Evolutionary conservation across 176 grass and related monocot genomes (phyloP).

Genomic region (Pontederia paniculata): DNA sequence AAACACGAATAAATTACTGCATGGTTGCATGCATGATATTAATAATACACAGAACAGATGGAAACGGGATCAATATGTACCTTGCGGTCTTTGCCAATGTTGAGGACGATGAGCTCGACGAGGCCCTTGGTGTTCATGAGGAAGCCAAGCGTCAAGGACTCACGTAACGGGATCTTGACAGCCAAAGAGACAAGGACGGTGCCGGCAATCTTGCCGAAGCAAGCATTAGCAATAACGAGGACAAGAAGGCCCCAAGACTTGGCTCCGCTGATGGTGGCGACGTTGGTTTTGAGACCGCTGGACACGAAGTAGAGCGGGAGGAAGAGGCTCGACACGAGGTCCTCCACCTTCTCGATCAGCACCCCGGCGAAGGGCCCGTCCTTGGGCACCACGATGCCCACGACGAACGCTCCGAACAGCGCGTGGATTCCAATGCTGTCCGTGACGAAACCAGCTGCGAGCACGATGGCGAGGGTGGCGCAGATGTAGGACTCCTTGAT

Average conservation of each 20-base stretch:
- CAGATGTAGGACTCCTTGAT: conserved; percentile 1
- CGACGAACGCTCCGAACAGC: conserved; percentile 7
- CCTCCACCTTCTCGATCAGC: conserved; percentile 7
- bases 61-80: neutral
- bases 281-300: conserved; percentile 13
- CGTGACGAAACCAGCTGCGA: conserved; percentile 7
- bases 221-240: conserved; percentile 2
- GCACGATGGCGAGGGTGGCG: neutral
- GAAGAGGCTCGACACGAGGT: conserved; percentile 3
- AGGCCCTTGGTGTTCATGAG: conserved; percentile 18
- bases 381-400: conserved; percentile 10
- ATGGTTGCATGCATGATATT: too few relatives aligned
- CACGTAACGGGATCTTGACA: neutral
- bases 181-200: neutral
- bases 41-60: neutral
- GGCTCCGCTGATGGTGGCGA: conserved; percentile 2
- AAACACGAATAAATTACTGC: too few relatives aligned
- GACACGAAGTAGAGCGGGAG: conserved; percentile 11
- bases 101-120: conserved; percentile 14
- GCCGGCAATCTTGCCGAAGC: conserved; percentile 5
- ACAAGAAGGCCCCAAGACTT: conserved; percentile 8
- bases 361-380: neutral
- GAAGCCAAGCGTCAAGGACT: neutral
- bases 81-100: conserved; percentile 13
- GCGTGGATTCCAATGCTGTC: conserved; percentile 11